These are phyloP conservation scores for Lachancea lanzarotensis DNA, from an alignment of 805 yeast species.

Conservation along the genomic window DNA sequence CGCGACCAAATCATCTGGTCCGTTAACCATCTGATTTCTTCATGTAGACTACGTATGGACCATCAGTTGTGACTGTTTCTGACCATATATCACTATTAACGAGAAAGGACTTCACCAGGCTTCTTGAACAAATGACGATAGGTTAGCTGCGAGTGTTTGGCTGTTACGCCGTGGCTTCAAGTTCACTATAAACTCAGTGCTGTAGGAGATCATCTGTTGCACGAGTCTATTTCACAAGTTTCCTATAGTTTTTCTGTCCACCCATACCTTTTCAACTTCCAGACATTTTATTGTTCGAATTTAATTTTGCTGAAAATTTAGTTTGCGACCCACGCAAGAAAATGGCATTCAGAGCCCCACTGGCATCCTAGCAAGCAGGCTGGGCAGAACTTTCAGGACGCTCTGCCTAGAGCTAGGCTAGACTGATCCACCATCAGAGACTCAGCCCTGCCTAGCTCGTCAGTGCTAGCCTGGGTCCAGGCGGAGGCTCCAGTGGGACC, in stretches of 20 bases:
- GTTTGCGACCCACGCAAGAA: neutral
- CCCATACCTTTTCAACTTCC: neutral
- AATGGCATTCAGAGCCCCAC: neutral
- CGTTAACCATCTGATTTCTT: no score
- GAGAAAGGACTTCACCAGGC: no score
- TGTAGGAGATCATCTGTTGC: no score
- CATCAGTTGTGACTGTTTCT: neutral
- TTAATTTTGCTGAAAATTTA: neutral
- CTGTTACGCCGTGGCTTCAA: no score
- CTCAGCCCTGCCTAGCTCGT: conserved; percentile 1
- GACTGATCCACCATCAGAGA: neutral
- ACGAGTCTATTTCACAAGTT: no score
- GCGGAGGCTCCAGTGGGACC: neutral
- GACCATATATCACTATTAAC: neutral
- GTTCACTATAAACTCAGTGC: no score
- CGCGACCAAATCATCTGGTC: no score
- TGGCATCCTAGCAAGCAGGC: neutral
- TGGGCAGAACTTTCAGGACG: neutral
- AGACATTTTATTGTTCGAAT: neutral
- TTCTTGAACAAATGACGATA: no score
- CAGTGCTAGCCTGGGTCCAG: neutral
- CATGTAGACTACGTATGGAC: no score
- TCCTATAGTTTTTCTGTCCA: no score
- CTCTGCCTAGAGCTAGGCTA: neutral
- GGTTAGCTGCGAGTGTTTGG: no score